Evolutionary conservation across 176 grass and related monocot genomes (phyloP), one percentile per base, ranked within the genome.

Genomic region (Coix lacrymajobi): DNA sequence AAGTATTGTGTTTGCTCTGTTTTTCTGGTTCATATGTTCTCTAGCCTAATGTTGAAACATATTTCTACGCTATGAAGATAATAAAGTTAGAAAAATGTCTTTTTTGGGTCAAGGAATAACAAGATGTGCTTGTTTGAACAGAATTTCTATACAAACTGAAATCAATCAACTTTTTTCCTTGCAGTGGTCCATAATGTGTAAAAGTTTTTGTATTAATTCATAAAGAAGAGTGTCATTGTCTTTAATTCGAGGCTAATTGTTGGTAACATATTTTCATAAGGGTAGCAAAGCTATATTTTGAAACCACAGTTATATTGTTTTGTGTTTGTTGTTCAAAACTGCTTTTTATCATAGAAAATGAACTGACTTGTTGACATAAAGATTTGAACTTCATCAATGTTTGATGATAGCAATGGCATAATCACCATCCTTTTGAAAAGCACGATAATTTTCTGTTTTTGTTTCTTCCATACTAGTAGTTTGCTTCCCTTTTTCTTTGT

Each of bases 301-400:
- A 78, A 34, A 7, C 3, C 13, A 19, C 12, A 5, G 16, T 63
- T 29, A 29, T 17, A 8, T 5, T 39, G 5, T 14, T 71, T 46
- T 29, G 0, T 10, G 29, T 24, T 74, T 49, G 4, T 64, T 74
- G 2, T 38, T 83, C 17, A 83, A 63, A 36, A 0, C 17, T 64
- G 37, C 69, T 34, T 81, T 78, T 63, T n/a, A 44, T 80, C 83
- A 33, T 45, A 82, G 85, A 82, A 86, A 56, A 88, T 88, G 85
- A 85, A 77, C 63, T 70, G 68, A 30, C 77, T 88, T 79, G 70
- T 76, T 91, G 81, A 71, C 17, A 40, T 12, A 40, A 20, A 71
- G 3, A 31, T 41, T 57, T 13, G 7, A 44, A 3, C 3, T 57
- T 56, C 11, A 8, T 33, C 7, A 32, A 38, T 68, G 9, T 38